Evolutionary conservation across 2,329 filamentous ascomycete species (phyloP), one percentile per base, ranked within the genome.

Genomic region (Cephalotrichum gorgonifer): DNA sequence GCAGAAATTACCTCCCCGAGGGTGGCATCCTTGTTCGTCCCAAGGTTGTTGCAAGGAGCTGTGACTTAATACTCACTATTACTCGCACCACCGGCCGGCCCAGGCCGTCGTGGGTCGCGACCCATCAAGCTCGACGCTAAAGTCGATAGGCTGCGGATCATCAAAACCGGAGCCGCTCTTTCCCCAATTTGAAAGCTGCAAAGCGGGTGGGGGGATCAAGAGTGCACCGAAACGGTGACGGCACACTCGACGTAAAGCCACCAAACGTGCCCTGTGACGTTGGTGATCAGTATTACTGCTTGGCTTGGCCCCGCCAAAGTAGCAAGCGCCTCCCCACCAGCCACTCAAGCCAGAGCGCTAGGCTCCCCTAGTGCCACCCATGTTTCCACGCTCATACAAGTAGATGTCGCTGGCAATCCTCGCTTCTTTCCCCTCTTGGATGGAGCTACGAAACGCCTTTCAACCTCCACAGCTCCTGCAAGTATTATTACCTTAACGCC

Each of bases 181-280:
- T 20, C 35, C 33, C 33, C 35, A n/a, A 39, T 7, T 22, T 22
- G 7, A n/a, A n/a, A n/a, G n/a, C n/a, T n/a, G n/a, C n/a, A n/a
- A n/a, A n/a, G n/a, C n/a, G n/a, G n/a, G n/a, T 39, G n/a, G 17
- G 35, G 35, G 35, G 17, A 20, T 9, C 12, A 30, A 43, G 27
- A 44, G 6, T 6, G 9, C 43, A 44, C 43, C n/a, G 27, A 44
- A 31, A 39, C 35, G 35, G 35, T 20, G 35, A 20, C 35, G 35
- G 35, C 35, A 39, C 35, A 20, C 22, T 39, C 6, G 15, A 20
- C 9, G 17, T 7, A 12, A 39, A 35, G 44, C n/a, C 27, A n/a
- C 26, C 44, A 17, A 15, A n/a, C 12, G 28, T 39, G 44, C 27
- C 25, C 33, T 47, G 45, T 47, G 45, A 47, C 45, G 45, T 47